Conservation (phyloP, 306 rosid genomes). For the Inga leiocalycina region DNA sequence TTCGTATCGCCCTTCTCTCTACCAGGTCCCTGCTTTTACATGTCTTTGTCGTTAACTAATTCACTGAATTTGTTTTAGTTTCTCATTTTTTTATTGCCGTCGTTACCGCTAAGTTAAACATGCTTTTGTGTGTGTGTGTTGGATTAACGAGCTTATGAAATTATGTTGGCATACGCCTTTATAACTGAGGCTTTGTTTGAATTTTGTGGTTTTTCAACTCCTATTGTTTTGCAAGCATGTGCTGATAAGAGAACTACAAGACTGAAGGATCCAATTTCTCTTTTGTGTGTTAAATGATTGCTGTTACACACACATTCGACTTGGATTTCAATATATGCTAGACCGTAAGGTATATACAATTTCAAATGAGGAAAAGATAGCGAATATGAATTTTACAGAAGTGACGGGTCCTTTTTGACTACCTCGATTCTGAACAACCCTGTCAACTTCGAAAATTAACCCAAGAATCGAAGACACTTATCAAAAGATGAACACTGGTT, state of each 20-base stretch:
- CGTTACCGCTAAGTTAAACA: too few relatives aligned
- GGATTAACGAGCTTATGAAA: not conserved
- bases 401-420: not conserved
- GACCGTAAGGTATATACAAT: not conserved
- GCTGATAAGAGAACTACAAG: not conserved
- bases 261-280: not conserved
- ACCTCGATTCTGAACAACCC: not conserved
- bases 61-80: not conserved
- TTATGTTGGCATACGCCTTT: not conserved
- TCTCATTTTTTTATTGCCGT: not conserved
- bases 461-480: not conserved
- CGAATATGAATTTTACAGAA: not conserved
- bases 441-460: not conserved
- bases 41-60: not conserved
- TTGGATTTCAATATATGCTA: not conserved
- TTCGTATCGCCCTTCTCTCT: constrained; percentile 85
- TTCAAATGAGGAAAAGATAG: not conserved
- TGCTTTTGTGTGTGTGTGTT: not conserved
- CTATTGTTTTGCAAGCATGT: not conserved
- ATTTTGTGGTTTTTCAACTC: not conserved
- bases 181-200: not conserved
- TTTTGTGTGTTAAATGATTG: not conserved
- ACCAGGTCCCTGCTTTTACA: constrained; percentile 42
- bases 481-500: not conserved
- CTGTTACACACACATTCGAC: not conserved